These are phyloP conservation scores for Monascus purpureus DNA, from an alignment of 495 filamentous ascomycete species.

Conservation along the genomic window DNA sequence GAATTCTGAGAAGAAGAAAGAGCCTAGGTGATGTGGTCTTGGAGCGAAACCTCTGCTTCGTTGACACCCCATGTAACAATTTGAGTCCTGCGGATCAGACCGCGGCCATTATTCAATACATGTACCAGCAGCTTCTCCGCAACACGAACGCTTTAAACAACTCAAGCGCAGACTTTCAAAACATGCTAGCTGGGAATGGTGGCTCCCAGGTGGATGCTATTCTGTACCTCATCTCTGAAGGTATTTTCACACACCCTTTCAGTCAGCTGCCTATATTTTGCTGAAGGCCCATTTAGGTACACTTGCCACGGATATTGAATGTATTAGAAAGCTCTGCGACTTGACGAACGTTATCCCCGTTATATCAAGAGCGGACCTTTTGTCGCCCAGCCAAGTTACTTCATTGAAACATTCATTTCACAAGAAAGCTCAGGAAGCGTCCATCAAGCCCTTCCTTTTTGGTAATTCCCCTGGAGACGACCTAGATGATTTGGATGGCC, in stretches of 20 bases:
- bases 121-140: slow-evolving; percentile 57
- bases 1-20: slow-evolving; percentile 56
- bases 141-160: slow-evolving; percentile 43
- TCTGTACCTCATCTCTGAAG: slow-evolving; percentile 60
- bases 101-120: slow-evolving; percentile 56
- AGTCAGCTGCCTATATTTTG: no score
- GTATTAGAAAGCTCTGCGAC: slow-evolving; percentile 57
- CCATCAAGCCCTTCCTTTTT: slow-evolving; percentile 59
- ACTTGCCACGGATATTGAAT: slow-evolving; percentile 59
- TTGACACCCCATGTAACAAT: slow-evolving; percentile 74
- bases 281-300: no score
- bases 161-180: slow-evolving; percentile 61
- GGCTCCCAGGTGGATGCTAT: slow-evolving; percentile 83
- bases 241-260: slow-evolving; percentile 33
- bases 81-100: slow-evolving; percentile 53
- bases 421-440: slow-evolving; percentile 42
- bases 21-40: slow-evolving; percentile 70
- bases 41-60: slow-evolving; percentile 89
- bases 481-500: slow-evolving; percentile 10
- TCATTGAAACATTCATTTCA: slow-evolving; percentile 41
- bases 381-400: slow-evolving; percentile 45
- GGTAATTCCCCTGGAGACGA: slow-evolving; percentile 21
- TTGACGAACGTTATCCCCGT: slow-evolving; percentile 81
- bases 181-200: slow-evolving; percentile 70
- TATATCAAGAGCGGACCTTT: slow-evolving; percentile 61